Base-by-base conservation (phyloP, 305 asterid genomes). In the Fraxinus sp. region DNA sequence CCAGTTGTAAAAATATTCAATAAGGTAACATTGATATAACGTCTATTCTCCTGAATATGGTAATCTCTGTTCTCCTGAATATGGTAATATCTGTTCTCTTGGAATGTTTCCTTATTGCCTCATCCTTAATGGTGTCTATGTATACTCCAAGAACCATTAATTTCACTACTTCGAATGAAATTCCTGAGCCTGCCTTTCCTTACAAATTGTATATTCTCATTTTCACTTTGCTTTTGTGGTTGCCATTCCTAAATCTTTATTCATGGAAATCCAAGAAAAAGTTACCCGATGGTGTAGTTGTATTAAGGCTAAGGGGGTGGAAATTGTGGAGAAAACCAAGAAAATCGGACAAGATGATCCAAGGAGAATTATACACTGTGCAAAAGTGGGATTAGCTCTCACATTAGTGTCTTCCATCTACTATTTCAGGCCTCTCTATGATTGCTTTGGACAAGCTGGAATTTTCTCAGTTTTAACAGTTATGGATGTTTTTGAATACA, bases 401-500 rank as follows among this genome's bases (percentile, higher is more conserved):
- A 88, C 95, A 0, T 9, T 94, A 24, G 93, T 91, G 5, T 94
- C 98, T 82, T 85, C n/a, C n/a, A n/a, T 93, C 70, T 94, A 93
- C 88, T 93, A 93, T 81, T 87, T 91, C 39, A 78, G 91, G 57
- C 97, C 97, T 2, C 90, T 93, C 24, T 94, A 94, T 76, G 84
- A 86, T 41, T 92, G 97, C 1, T 90, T 94, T 72, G 97, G 95
- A 26, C 91, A 90, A 30, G 88, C 98, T 0, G 98, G 93, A 80
- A 90, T 94, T 87, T 94, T 94, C 62, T n/a, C n/a, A n/a, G n/a
- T n/a, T n/a, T 72, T 94, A 7, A 94, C 97, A 0, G 97, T 94
- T 14, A 94, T 94, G 2, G 92, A 91, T 4, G 97, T 93, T n/a
- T 93, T 93, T 22, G 98, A 94, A 83, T 94, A 82, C 78, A 87